phyloP scores from a whole-genome alignment of 1,284 basidiomycete genomes.

The Boletus sp. region DNA sequence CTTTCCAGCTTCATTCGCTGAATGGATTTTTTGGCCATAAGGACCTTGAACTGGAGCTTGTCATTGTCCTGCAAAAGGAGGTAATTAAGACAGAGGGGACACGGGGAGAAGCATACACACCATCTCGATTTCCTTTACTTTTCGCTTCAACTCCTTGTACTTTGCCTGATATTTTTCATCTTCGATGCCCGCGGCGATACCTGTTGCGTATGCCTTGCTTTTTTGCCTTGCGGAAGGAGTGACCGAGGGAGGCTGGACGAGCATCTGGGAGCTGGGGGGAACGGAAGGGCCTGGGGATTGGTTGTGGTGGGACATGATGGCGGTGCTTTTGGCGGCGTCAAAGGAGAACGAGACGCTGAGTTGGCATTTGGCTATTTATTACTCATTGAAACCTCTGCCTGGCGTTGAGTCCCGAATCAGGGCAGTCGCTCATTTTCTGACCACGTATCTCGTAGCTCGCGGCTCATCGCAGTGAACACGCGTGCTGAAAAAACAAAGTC shows the following conservation, averaged over 20 bases:
- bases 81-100: background rate
- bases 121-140: conserved; percentile 83
- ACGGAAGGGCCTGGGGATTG: conserved; percentile 48
- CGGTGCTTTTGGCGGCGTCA: conserved; percentile 35
- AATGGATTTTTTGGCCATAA: conserved; percentile 80
- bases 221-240: conserved; percentile 44
- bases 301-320: conserved; percentile 54
- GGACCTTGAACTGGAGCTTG: conserved; percentile 77
- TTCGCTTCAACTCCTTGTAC: conserved; percentile 86
- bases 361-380: conserved; percentile 30
- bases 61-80: conserved; percentile 69
- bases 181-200: conserved; percentile 76
- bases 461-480: conserved; percentile 1
- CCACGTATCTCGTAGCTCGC: conserved; percentile 8
- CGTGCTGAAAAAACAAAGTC: too few relatives aligned
- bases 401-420: conserved; percentile 30
- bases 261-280: conserved; percentile 29
- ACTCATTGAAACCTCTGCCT: conserved; percentile 22
- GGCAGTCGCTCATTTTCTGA: conserved; percentile 7
- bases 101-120: conserved; percentile 40
- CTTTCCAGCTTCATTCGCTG: conserved; percentile 86
- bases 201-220: conserved; percentile 49
- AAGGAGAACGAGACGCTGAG: conserved; percentile 25
- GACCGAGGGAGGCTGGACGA: conserved; percentile 28
- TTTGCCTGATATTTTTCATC: conserved; percentile 87